These are phyloP conservation scores for Vanilla planifolia DNA, from an alignment of 106 monocot species.

Conservation along the genomic window DNA sequence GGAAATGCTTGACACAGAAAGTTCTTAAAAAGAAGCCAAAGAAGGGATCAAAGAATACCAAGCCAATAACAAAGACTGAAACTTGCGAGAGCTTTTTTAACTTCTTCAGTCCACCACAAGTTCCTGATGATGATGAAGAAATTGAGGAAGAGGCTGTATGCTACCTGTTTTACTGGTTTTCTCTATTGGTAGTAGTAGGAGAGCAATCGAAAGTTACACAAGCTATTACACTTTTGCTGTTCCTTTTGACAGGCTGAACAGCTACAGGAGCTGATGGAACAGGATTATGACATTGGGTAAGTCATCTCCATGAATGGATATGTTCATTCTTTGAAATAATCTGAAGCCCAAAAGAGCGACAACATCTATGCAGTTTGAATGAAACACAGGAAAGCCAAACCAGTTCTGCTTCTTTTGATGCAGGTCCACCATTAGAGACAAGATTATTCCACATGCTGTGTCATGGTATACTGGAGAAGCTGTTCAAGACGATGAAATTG, in stretches of 20 bases:
- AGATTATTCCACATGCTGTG: conserved; percentile 87
- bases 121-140: conserved; percentile 78
- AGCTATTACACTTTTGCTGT: neutral
- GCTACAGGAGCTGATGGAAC: conserved; percentile 79
- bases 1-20: conserved; percentile 87
- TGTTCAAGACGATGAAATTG: conserved; percentile 45
- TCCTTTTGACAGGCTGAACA: conserved; percentile 55
- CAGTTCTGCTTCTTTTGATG: neutral
- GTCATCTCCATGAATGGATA: conserved; percentile 7
- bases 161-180: neutral
- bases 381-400: no score
- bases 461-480: conserved; percentile 97
- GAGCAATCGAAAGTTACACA: neutral
- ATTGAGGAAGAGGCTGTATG: conserved; percentile 62
- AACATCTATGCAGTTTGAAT: no score
- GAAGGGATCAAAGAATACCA: conserved; percentile 64
- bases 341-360: no score
- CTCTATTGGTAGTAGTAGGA: no score
- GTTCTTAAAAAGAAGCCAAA: conserved; percentile 79
- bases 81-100: conserved; percentile 85
- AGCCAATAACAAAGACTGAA: conserved; percentile 76
- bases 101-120: conserved; percentile 83
- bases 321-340: no score
- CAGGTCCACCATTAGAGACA: conserved; percentile 85
- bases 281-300: conserved; percentile 88